Conservation (phyloP, 805 yeast species). For the Millerago galiae region DNA sequence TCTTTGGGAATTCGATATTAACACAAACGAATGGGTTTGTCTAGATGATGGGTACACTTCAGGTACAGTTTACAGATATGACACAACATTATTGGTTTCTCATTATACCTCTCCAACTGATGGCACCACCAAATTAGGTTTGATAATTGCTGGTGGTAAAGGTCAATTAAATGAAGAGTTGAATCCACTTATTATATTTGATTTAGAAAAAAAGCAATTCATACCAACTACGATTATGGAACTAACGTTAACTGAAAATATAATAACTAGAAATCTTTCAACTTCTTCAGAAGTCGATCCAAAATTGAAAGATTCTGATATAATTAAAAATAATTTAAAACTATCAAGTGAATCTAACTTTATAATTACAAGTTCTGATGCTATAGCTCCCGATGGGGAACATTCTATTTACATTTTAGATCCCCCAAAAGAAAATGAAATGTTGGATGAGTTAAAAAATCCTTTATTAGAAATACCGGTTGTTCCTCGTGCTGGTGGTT, state of each 20-base stretch:
- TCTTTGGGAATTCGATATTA: slow-evolving; percentile 60
- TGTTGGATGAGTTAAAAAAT: slow-evolving; percentile 5
- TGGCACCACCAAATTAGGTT: slow-evolving; percentile 31
- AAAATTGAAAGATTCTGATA: background rate
- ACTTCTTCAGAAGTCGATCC: slow-evolving; percentile 11
- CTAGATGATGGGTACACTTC: slow-evolving; percentile 38
- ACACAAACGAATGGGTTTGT: slow-evolving; percentile 46
- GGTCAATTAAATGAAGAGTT: slow-evolving; percentile 28
- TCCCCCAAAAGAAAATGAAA: slow-evolving; percentile 5
- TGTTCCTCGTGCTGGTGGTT: slow-evolving; percentile 26
- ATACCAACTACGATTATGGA: slow-evolving; percentile 14
- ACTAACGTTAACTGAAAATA: slow-evolving; percentile 18
- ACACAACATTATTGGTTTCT: slow-evolving; percentile 43
- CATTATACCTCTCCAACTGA: slow-evolving; percentile 32
- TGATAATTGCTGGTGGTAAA: slow-evolving; percentile 50
- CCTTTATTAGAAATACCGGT: slow-evolving; percentile 31
- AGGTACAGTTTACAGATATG: slow-evolving; percentile 37
- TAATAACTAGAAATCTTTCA: slow-evolving; percentile 3
- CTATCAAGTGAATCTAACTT: slow-evolving; percentile 15
- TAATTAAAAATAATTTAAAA: slow-evolving; percentile 9
- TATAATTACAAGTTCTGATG: slow-evolving; percentile 13
- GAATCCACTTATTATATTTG: slow-evolving; percentile 34
- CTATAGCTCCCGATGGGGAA: slow-evolving; percentile 5
- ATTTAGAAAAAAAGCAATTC: slow-evolving; percentile 33
- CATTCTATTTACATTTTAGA: slow-evolving; percentile 18